Evolutionary conservation across 495 filamentous ascomycete species (phyloP).

Genomic region (Penicillium taxi): DNA sequence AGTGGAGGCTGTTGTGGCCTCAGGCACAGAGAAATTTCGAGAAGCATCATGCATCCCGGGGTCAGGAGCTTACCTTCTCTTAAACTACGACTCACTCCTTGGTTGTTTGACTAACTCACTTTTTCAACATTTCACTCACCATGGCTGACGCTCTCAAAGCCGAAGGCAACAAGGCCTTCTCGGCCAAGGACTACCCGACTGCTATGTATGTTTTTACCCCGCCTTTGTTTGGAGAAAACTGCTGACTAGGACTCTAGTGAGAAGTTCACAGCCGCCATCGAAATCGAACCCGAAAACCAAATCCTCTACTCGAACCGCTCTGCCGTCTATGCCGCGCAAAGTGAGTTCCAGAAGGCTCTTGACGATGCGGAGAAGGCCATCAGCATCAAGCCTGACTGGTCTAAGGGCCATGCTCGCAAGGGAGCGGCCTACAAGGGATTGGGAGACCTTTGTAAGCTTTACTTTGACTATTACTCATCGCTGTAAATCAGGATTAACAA

Average conservation of each 20-base stretch:
- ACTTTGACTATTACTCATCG: neutral
- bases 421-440: constrained; percentile 82
- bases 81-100: constrained; percentile 11
- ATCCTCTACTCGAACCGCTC: constrained; percentile 97
- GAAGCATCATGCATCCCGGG: constrained; percentile 29
- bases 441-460: constrained; percentile 67
- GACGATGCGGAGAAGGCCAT: constrained; percentile 88
- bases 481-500: neutral
- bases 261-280: constrained; percentile 90
- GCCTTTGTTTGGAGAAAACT: constrained; percentile 16
- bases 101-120: constrained; percentile 4
- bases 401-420: constrained; percentile 89
- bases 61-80: no score
- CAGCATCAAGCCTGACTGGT: constrained; percentile 95
- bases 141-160: constrained; percentile 73
- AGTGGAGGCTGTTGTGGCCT: no score
- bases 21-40: constrained; percentile 43
- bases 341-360: constrained; percentile 74
- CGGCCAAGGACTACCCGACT: constrained; percentile 90
- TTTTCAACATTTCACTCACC: constrained; percentile 9
- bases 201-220: constrained; percentile 66
- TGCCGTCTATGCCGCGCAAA: constrained; percentile 87
- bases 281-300: constrained; percentile 80
- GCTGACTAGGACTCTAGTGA: constrained; percentile 46
- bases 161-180: constrained; percentile 95